Conservation (phyloP, 371 early-diverging fungal species). For the Saksenaea vasiformis region DNA sequence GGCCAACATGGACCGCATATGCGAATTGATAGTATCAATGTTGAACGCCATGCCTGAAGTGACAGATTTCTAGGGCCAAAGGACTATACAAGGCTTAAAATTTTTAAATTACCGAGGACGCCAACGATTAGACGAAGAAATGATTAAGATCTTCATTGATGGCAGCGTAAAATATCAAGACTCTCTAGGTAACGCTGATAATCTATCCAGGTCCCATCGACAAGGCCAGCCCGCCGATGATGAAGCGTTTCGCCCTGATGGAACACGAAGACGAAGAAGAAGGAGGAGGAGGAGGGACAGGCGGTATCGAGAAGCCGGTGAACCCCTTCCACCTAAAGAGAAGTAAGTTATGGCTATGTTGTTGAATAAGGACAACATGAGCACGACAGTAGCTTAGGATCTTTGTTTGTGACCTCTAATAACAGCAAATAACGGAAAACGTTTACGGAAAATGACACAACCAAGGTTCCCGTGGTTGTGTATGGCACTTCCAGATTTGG, state of each 20-base stretch:
- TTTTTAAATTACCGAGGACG: slow-evolving; percentile 13
- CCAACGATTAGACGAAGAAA: slow-evolving; percentile 10
- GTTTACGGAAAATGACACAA: not conserved
- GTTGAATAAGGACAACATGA: no score
- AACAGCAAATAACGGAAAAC: not conserved
- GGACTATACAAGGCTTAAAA: not conserved
- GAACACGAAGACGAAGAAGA: not conserved
- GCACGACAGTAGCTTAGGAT: no score
- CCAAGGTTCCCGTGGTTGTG: not conserved
- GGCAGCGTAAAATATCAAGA: slow-evolving; percentile 13
- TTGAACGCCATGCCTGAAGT: not conserved
- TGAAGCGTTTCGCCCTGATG: not conserved
- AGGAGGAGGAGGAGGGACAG: no score
- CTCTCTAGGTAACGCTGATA: not conserved
- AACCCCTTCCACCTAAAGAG: not conserved
- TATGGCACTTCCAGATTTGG: not conserved
- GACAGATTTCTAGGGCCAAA: not conserved
- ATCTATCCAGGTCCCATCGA: not conserved
- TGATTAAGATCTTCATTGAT: slow-evolving; percentile 11
- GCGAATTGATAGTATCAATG: not conserved
- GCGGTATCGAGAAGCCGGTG: not conserved
- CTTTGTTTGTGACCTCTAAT: not conserved
- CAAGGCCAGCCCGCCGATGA: no score
- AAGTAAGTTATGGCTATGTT: not conserved
- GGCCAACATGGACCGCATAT: not conserved